Evolutionary conservation across 2,329 filamentous ascomycete genomes (phyloP).

Genomic region (Ophiostoma ips): DNA sequence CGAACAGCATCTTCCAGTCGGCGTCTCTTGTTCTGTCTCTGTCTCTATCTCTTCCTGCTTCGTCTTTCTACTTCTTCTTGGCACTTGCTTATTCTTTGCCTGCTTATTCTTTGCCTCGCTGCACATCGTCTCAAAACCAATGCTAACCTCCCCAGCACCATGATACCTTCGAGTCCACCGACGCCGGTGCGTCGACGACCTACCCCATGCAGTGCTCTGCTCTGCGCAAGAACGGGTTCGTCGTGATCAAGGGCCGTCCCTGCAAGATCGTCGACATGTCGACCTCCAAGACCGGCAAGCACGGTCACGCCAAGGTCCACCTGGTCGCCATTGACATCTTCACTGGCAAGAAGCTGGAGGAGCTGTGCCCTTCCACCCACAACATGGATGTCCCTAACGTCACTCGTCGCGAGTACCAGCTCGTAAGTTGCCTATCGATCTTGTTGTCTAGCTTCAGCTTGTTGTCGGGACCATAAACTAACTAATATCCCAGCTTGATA

Average conservation of each 20-base stretch:
- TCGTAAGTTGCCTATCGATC: conserved; percentile 65
- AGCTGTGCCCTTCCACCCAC: conserved; percentile 94
- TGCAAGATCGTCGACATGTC: conserved; percentile 99
- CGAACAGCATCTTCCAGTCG: too few relatives aligned
- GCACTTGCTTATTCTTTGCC: too few relatives aligned
- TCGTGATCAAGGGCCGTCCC: conserved; percentile 95
- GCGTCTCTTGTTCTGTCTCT: too few relatives aligned
- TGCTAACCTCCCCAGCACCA: conserved; percentile 38
- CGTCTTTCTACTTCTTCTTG: too few relatives aligned
- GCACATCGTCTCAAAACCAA: too few relatives aligned
- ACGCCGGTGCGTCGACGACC: conserved; percentile 89
- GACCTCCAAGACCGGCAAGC: conserved; percentile 99
- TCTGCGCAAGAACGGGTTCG: conserved; percentile 97
- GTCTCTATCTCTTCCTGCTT: too few relatives aligned
- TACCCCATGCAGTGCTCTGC: conserved; percentile 99
- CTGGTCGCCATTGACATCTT: conserved; percentile 97
- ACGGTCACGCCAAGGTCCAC: conserved; percentile 99
- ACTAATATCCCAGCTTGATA: conserved; percentile 53
- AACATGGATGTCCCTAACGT: conserved; percentile 98
- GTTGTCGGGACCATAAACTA: not conserved
- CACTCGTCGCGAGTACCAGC: conserved; percentile 76
- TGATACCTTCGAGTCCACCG: conserved; percentile 73
- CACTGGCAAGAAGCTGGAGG: conserved; percentile 98
- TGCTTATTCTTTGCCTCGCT: too few relatives aligned
- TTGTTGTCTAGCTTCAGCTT: too few relatives aligned